Evolutionary conservation across 345 rosid species (phyloP).

Genomic region (Gossypium sturtianum): DNA sequence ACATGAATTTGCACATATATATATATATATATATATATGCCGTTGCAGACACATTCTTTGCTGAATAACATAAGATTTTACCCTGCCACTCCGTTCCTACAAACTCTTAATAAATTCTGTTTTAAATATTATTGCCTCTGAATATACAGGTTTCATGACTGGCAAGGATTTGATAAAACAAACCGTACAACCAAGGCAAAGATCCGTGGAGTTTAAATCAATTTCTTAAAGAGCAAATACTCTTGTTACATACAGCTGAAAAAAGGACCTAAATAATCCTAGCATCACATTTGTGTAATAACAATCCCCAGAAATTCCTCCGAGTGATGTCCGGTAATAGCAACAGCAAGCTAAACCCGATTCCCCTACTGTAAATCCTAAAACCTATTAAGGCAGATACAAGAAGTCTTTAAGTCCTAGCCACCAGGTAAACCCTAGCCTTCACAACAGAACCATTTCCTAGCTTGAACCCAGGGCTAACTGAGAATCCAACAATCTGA

Average conservation of each 20-base stretch:
- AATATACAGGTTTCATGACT: neutral
- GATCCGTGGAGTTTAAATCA: neutral
- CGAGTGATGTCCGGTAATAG: neutral
- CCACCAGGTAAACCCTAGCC: conserved; percentile 74
- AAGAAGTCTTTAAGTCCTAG: conserved; percentile 28
- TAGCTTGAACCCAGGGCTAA: conserved; percentile 85
- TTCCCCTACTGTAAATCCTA: neutral
- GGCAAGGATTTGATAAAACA: neutral
- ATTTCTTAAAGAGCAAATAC: neutral
- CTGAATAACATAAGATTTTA: no score
- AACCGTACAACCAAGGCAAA: neutral
- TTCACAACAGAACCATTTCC: conserved; percentile 69
- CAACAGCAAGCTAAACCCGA: neutral
- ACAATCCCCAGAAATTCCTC: neutral
- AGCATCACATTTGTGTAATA: neutral
- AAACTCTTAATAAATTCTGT: neutral
- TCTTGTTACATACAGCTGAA: neutral
- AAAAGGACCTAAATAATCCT: neutral
- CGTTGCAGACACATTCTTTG: no score
- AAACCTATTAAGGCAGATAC: neutral
- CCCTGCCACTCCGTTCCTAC: neutral
- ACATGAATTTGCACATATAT: no score
- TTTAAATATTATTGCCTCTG: neutral
- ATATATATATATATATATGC: no score
- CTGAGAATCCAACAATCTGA: conserved; percentile 75